Conservation (phyloP, 2,329 filamentous ascomycete species). For the Fusarium newnesense region DNA sequence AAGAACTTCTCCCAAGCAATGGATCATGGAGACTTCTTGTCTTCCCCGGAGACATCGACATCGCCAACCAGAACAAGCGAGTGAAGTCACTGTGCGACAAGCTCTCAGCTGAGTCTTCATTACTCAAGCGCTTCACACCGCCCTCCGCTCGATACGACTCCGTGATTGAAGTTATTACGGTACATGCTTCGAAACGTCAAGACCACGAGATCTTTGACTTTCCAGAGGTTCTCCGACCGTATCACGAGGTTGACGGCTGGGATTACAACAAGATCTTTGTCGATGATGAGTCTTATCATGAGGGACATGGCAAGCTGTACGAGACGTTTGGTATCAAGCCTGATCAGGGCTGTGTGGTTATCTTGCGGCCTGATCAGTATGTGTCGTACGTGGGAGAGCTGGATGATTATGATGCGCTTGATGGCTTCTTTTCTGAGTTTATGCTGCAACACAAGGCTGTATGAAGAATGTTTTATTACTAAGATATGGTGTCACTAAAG, state of each 20-base stretch:
- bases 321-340: conserved; percentile 67
- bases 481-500: neutral
- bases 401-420: conserved; percentile 42
- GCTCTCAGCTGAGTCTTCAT: conserved; percentile 14
- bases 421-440: neutral
- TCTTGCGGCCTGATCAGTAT: conserved; percentile 75
- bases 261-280: conserved; percentile 67
- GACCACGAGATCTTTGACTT: conserved; percentile 55
- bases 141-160: conserved; percentile 24
- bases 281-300: conserved; percentile 64
- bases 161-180: conserved; percentile 68
- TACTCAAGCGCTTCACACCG: neutral
- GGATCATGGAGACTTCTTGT: conserved; percentile 68
- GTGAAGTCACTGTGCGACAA: conserved; percentile 49
- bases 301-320: conserved; percentile 63
- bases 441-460: neutral
- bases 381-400: conserved; percentile 58
- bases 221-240: conserved; percentile 59
- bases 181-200: conserved; percentile 64
- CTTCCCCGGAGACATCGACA: conserved; percentile 22
- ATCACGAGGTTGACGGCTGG: conserved; percentile 60
- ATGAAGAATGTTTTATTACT: neutral
- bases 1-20: conserved; percentile 53
- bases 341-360: conserved; percentile 63
- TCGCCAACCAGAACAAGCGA: neutral